These are phyloP conservation scores for Colletotrichum noveboracense DNA, from an alignment of 2,329 filamentous ascomycete species.

Conservation along the genomic window DNA sequence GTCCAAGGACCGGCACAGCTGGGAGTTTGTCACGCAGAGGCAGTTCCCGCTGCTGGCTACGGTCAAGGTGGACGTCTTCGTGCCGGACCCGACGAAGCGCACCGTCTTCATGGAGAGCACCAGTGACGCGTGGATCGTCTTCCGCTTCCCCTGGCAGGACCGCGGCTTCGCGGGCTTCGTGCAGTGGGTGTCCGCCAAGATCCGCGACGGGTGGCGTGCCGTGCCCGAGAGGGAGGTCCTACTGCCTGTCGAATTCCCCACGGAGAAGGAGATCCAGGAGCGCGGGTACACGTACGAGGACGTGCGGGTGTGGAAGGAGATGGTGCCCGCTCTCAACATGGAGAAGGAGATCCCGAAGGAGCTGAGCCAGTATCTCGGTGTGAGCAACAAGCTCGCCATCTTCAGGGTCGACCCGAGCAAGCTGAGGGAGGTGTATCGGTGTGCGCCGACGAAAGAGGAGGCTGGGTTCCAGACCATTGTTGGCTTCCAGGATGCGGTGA, in stretches of 20 bases:
- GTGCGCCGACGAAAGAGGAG: conserved; percentile 62
- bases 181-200: conserved; percentile 53
- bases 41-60: conserved; percentile 74
- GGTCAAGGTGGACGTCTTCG: conserved; percentile 71
- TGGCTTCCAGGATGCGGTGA: conserved; percentile 73
- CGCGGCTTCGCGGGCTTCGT: conserved; percentile 52
- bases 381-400: conserved; percentile 68
- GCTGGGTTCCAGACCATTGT: conserved; percentile 69
- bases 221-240: conserved; percentile 68
- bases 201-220: conserved; percentile 52
- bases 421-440: conserved; percentile 63
- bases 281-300: conserved; percentile 64
- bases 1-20: conserved; percentile 52
- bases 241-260: conserved; percentile 69
- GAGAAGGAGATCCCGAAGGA: conserved; percentile 64
- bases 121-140: conserved; percentile 64
- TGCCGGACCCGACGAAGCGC: conserved; percentile 65
- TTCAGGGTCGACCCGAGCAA: conserved; percentile 69
- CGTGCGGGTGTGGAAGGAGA: conserved; percentile 71
- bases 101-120: conserved; percentile 46
- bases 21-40: conserved; percentile 75
- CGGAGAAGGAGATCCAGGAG: conserved; percentile 58
- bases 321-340: conserved; percentile 60
- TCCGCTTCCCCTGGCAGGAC: conserved; percentile 69
- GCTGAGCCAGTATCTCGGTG: conserved; percentile 69